Evolutionary conservation across 345 rosid genomes (phyloP).

Genomic region (Trapa incisa): DNA sequence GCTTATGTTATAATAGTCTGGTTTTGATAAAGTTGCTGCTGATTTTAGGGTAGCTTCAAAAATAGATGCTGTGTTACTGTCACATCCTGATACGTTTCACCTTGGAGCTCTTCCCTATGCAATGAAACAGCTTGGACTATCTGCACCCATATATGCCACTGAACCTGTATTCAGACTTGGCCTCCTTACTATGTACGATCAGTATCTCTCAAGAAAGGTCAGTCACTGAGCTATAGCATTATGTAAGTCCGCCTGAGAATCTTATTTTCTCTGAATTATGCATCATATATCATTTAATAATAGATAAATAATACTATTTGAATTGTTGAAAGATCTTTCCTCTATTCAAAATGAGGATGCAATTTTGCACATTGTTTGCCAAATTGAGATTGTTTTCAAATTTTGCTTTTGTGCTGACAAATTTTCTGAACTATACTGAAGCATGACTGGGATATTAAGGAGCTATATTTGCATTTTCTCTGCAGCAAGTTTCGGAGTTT

Average conservation of each 20-base stretch:
- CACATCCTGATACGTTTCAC: slow-evolving; percentile 83
- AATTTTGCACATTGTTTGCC: not conserved
- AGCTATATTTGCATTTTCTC: not conserved
- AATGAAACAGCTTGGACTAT: slow-evolving; percentile 70
- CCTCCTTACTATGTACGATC: slow-evolving; percentile 91
- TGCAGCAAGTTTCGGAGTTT: slow-evolving; percentile 92
- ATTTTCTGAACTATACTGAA: not conserved
- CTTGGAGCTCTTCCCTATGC: slow-evolving; percentile 95
- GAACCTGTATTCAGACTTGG: slow-evolving; percentile 81
- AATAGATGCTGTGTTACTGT: slow-evolving; percentile 74
- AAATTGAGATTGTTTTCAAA: not conserved
- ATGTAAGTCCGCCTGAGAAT: not conserved
- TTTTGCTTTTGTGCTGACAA: not conserved
- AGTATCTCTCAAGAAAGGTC: slow-evolving; percentile 79
- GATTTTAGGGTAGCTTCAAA: slow-evolving; percentile 59
- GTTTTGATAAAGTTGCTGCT: not conserved
- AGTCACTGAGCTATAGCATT: not conserved
- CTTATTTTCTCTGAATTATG: not conserved
- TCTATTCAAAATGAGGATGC: not conserved
- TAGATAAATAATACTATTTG: not conserved
- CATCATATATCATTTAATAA: not conserved
- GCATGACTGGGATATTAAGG: not conserved
- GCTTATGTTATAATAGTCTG: not conserved
- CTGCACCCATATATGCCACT: slow-evolving; percentile 75
- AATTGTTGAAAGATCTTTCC: not conserved